These are phyloP conservation scores for Candida taoyuanica DNA, from an alignment of 805 yeast genomes.

Conservation along the genomic window DNA sequence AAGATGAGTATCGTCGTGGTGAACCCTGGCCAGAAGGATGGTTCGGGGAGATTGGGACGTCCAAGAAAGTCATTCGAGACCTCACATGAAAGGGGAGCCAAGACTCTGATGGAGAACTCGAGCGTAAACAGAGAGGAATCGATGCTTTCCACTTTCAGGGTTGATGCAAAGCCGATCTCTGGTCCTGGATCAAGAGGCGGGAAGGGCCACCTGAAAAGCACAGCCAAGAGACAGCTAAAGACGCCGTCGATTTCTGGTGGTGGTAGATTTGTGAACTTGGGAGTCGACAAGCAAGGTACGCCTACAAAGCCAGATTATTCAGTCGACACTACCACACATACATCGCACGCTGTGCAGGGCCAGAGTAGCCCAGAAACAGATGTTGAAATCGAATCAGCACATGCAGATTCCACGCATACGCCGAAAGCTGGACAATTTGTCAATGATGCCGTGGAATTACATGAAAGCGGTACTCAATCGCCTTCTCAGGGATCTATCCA, in stretches of 20 bases:
- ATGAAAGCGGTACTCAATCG: no score
- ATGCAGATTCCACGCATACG: no score
- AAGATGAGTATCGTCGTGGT: constrained; percentile 27
- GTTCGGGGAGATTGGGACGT: constrained; percentile 25
- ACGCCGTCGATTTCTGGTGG: constrained; percentile 1
- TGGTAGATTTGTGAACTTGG: constrained; percentile 1
- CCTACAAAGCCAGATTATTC: background rate
- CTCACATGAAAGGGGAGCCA: background rate
- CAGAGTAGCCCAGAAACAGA: background rate
- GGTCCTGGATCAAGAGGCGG: constrained; percentile 30
- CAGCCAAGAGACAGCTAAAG: background rate
- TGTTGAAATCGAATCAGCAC: background rate
- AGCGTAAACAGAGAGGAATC: constrained; percentile 21
- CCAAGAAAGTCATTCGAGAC: constrained; percentile 19
- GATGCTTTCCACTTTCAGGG: constrained; percentile 23
- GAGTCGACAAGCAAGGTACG: background rate
- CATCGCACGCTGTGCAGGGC: no score
- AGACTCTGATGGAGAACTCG: constrained; percentile 8
- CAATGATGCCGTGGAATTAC: no score
- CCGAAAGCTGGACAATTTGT: no score
- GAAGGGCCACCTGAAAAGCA: background rate
- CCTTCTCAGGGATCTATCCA: background rate
- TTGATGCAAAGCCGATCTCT: constrained; percentile 22
- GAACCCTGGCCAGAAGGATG: constrained; percentile 24
- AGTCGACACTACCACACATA: no score